Conservation (phyloP, 805 yeast species). For the Yarrowia alimentaria region DNA sequence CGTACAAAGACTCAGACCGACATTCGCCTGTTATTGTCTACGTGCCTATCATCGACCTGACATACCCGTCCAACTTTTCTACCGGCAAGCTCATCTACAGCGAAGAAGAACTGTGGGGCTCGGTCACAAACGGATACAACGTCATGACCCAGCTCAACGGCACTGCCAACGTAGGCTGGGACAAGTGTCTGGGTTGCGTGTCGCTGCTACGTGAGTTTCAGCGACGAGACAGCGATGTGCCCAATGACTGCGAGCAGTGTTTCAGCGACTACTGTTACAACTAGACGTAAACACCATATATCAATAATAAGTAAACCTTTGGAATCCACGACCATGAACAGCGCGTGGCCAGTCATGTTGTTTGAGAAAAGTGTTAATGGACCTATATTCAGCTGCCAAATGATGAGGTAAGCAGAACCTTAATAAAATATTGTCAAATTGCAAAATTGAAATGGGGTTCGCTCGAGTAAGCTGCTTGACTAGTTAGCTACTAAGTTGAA, state of each 20-base stretch:
- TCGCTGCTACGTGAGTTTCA: conserved; percentile 4
- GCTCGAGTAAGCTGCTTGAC: too few relatives aligned
- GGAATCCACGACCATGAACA: too few relatives aligned
- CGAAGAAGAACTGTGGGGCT: neutral
- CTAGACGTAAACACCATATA: too few relatives aligned
- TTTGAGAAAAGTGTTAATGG: too few relatives aligned
- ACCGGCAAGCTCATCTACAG: conserved; percentile 11
- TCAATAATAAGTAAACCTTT: too few relatives aligned
- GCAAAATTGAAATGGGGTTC: too few relatives aligned
- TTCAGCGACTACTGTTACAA: neutral
- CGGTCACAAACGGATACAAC: neutral
- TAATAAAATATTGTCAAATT: too few relatives aligned
- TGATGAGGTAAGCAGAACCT: too few relatives aligned
- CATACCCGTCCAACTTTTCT: conserved; percentile 56
- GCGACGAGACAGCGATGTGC: neutral
- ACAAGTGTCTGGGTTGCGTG: neutral
- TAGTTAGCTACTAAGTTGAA: too few relatives aligned
- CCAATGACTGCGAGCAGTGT: neutral
- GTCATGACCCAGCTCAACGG: neutral
- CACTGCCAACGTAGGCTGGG: neutral
- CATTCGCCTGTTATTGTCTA: conserved; percentile 6
- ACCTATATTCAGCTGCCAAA: too few relatives aligned
- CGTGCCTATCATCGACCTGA: conserved; percentile 40
- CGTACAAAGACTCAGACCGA: conserved; percentile 2
- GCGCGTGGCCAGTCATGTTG: too few relatives aligned